These are phyloP conservation scores for Cladosporium sp. DNA, from an alignment of 2,329 filamentous ascomycete genomes.

Conservation along the genomic window DNA sequence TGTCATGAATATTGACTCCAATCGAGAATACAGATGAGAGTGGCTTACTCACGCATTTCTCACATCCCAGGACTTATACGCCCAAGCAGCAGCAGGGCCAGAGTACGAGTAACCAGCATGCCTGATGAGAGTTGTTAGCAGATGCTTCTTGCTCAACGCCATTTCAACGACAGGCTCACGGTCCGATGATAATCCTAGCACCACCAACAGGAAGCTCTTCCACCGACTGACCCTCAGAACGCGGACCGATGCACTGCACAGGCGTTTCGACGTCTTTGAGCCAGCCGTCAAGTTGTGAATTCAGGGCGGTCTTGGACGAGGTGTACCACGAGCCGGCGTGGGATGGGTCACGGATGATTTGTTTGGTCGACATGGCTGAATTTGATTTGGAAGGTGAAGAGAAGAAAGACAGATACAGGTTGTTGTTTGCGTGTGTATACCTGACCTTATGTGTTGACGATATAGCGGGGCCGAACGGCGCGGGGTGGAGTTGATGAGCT, in stretches of 20 bases:
- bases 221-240: slow-evolving; percentile 34
- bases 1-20: too few species aligned
- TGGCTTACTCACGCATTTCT: slow-evolving; percentile 57
- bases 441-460: too few species aligned
- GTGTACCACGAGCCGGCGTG: slow-evolving; percentile 91
- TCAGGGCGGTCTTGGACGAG: slow-evolving; percentile 54
- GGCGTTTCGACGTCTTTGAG: slow-evolving; percentile 65
- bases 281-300: slow-evolving; percentile 66
- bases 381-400: too few species aligned
- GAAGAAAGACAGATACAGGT: too few species aligned
- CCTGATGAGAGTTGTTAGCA: slow-evolving; percentile 42
- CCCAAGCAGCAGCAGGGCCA: slow-evolving; percentile 86
- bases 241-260: slow-evolving; percentile 55
- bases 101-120: slow-evolving; percentile 94
- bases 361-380: slow-evolving; percentile 20
- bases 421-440: too few species aligned
- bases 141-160: not conserved
- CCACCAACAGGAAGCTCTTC: slow-evolving; percentile 60
- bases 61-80: slow-evolving; percentile 84
- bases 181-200: slow-evolving; percentile 83
- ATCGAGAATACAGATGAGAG: too few species aligned
- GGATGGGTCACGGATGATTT: slow-evolving; percentile 52
- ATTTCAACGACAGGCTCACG: slow-evolving; percentile 50
- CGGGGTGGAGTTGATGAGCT: not conserved
- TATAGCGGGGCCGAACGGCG: not conserved